Evolutionary conservation across 129 eudicot genomes (phyloP).

Genomic region (Flaveria trinervia): DNA sequence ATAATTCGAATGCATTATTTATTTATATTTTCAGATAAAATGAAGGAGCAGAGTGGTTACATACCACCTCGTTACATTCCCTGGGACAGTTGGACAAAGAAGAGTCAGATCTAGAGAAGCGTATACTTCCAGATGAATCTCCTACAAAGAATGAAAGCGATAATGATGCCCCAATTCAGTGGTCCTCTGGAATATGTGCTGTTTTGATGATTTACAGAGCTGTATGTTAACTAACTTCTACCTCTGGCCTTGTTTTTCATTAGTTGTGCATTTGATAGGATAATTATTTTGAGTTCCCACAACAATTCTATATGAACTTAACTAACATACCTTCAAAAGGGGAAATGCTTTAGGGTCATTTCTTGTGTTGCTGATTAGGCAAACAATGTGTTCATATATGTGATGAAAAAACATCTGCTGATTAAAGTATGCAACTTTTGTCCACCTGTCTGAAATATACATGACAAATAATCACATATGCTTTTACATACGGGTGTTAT

Average conservation of each 20-base stretch:
- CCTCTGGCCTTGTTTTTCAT: slow-evolving; percentile 50
- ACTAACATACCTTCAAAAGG: no score
- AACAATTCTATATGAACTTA: background rate
- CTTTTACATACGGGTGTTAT: background rate
- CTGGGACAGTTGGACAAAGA: slow-evolving; percentile 59
- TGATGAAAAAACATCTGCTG: background rate
- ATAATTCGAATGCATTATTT: background rate
- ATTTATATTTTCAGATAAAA: slow-evolving; percentile 12
- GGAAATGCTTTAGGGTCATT: background rate
- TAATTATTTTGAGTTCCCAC: background rate
- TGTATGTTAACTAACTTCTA: slow-evolving; percentile 59
- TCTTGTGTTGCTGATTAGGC: background rate
- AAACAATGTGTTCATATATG: background rate
- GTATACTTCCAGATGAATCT: slow-evolving; percentile 33
- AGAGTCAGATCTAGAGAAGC: slow-evolving; percentile 37
- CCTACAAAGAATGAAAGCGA: slow-evolving; percentile 17
- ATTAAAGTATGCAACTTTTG: slow-evolving; percentile 1
- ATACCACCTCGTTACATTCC: slow-evolving; percentile 83
- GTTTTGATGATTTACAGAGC: slow-evolving; percentile 93
- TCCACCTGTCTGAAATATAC: background rate
- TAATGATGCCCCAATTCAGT: slow-evolving; percentile 44
- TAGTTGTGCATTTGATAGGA: slow-evolving; percentile 37
- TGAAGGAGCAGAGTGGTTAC: slow-evolving; percentile 59
- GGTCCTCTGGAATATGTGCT: slow-evolving; percentile 99
- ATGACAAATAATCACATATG: background rate